A percentile compares a stretch with the other conserved stretches of the same genome.
phyloP scores from a whole-genome alignment of 177 flowering plant genomes.

The Tripterygium wilfordii region DNA sequence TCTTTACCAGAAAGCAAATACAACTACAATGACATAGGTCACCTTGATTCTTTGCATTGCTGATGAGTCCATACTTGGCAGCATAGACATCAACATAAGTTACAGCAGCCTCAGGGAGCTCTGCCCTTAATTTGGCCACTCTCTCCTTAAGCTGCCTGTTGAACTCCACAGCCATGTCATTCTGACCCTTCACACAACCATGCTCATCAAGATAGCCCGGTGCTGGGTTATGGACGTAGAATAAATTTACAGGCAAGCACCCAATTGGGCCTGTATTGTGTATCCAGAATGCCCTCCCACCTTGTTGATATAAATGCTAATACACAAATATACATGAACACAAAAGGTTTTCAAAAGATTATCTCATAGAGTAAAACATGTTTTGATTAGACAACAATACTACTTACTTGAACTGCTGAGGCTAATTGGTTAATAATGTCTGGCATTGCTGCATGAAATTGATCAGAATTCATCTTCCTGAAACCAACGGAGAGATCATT shows the following conservation, averaged over 20 bases:
- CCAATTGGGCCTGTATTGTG: slow-evolving; percentile 66
- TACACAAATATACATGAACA: not conserved
- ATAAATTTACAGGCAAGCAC: slow-evolving; percentile 38
- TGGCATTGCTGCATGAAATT: slow-evolving; percentile 39
- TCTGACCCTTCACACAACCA: slow-evolving; percentile 46
- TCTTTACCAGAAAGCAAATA: not conserved
- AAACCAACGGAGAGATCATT: slow-evolving; percentile 57
- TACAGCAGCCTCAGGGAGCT: slow-evolving; percentile 49
- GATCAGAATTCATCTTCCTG: slow-evolving; percentile 26
- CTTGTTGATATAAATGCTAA: slow-evolving; percentile 41
- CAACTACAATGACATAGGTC: slow-evolving; percentile 1
- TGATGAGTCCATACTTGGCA: slow-evolving; percentile 44
- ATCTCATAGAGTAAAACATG: too few relatives aligned
- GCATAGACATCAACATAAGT: slow-evolving; percentile 48
- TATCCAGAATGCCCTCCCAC: slow-evolving; percentile 61
- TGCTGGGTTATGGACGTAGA: slow-evolving; percentile 23
- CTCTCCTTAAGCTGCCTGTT: slow-evolving; percentile 40
- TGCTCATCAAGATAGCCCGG: slow-evolving; percentile 37
- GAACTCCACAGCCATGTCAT: slow-evolving; percentile 50
- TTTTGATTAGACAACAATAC: too few relatives aligned
- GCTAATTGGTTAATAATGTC: slow-evolving; percentile 50
- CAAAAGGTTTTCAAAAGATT: not conserved
- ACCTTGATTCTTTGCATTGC: slow-evolving; percentile 34
- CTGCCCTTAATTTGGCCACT: slow-evolving; percentile 36
- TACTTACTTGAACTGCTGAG: slow-evolving; percentile 46